Conservation (phyloP, 164 flowering plant genomes). For the Platanus orientalis region DNA sequence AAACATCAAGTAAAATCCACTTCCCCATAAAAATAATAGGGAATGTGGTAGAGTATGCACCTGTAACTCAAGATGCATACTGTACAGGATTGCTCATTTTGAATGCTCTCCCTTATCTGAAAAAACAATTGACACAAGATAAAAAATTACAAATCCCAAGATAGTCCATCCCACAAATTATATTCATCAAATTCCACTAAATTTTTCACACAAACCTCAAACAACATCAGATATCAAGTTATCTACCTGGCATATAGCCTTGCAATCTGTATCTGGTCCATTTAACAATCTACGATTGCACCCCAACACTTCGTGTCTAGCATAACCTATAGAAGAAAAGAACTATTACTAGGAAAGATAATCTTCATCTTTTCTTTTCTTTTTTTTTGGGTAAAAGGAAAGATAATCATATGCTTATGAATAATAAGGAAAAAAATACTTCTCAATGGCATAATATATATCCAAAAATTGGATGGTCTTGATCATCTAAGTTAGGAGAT, state of each 20-base stretch:
- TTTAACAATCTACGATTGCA: constrained; percentile 64
- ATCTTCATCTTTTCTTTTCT: too few species aligned
- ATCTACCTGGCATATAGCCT: constrained; percentile 47
- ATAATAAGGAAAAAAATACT: neutral
- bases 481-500: neutral
- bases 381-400: too few species aligned
- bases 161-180: neutral
- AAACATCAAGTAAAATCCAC: too few species aligned
- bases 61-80: constrained; percentile 84
- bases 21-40: too few species aligned
- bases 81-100: constrained; percentile 56
- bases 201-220: neutral
- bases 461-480: neutral
- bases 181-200: neutral
- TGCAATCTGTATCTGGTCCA: constrained; percentile 63
- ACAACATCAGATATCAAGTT: neutral
- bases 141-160: neutral
- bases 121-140: constrained; percentile 9
- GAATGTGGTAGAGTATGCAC: too few species aligned
- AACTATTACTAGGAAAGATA: neutral
- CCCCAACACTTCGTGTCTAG: constrained; percentile 79
- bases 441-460: neutral
- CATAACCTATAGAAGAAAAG: constrained; percentile 45
- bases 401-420: too few species aligned
- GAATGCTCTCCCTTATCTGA: constrained; percentile 67